phyloP scores from a whole-genome alignment of 495 filamentous ascomycete genomes.

The Trichodelitschia bisporula region DNA sequence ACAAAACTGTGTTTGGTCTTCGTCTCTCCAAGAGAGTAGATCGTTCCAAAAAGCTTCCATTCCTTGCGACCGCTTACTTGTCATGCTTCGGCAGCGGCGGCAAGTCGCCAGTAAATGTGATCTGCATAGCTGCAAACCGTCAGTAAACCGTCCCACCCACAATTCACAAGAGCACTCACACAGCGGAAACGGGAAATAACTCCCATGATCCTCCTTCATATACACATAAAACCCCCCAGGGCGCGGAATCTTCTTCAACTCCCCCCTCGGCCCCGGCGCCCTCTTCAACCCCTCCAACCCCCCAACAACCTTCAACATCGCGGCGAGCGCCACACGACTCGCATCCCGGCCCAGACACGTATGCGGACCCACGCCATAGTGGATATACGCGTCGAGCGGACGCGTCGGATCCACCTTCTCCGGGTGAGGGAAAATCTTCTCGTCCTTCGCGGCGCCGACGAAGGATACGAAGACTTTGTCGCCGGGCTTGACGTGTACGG shows the following conservation, averaged over 20 bases:
- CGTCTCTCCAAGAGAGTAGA: no score
- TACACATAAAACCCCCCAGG: conserved; percentile 39
- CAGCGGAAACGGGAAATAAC: conserved; percentile 48
- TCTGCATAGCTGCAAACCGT: conserved; percentile 15
- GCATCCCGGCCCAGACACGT: conserved; percentile 35
- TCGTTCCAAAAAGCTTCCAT: no score
- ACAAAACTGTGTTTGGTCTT: no score
- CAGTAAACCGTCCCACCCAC: neutral
- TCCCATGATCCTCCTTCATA: conserved; percentile 48
- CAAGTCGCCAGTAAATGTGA: conserved; percentile 20
- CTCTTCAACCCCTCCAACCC: conserved; percentile 32
- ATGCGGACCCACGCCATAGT: conserved; percentile 37
- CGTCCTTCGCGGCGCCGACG: conserved; percentile 20
- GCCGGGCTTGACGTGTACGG: conserved; percentile 19
- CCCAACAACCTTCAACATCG: conserved; percentile 16
- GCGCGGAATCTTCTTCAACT: conserved; percentile 43
- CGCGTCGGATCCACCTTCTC: conserved; percentile 38
- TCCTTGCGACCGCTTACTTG: no score
- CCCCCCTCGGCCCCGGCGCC: conserved; percentile 40
- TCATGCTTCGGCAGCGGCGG: no score
- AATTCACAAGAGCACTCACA: conserved; percentile 20
- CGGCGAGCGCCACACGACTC: conserved; percentile 26
- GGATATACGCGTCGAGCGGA: conserved; percentile 41
- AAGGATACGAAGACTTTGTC: conserved; percentile 29
- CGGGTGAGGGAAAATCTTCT: conserved; percentile 41